Base-by-base conservation (phyloP, 2,329 filamentous ascomycete genomes). In the Aspergillus sojae region DNA sequence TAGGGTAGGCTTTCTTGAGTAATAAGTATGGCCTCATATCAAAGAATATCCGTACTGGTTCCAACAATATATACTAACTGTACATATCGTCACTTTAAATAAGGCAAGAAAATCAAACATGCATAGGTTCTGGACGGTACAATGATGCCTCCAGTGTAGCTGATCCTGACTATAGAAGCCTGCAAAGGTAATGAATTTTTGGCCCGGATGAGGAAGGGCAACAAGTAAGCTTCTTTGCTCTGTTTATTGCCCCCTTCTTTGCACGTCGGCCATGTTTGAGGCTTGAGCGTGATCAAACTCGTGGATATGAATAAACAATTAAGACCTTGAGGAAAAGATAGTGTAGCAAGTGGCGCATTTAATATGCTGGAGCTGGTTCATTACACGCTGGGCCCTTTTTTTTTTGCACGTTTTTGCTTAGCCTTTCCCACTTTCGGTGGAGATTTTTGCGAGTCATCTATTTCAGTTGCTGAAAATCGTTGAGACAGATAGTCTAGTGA, bases 341-440 rank as follows among this genome's bases (percentile, higher is more conserved):
- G 91, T 92, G 68, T 88, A 86, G 77, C 95, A 98, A 5, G 88
- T 86, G 3, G 90, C 86, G 74, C 95, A 98, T 70, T 89, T 89
- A 59, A 92, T 86, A 34, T 88, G 68, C 5, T 63, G 48, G 21
- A 67, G 34, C 23, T 69, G 68, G 52, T 62, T 68, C 5, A 65
- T 65, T 26, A 69, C 62, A 34, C 72, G 65, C 61, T 77, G 75
- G 5, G 81, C 82, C 23, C 4, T 26, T 26, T 26, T 16, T 81
- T 82, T 67, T 80, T 85, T 36, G 82, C 82, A 58, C 81, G 79
- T 67, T 83, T 86, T 63, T 81, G 79, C 68, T 86, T 86, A 32
- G 84, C 84, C 68, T 84, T 86, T 23, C 84, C 83, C 16, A 83
- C 48, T 61, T 80, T 82, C 11, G 32, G 50, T 12, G 66, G 67